Evolutionary conservation across 768 basidiomycete genomes (phyloP), one percentile per base, ranked within the genome.

Genomic region (Hygrocybe punicea): DNA sequence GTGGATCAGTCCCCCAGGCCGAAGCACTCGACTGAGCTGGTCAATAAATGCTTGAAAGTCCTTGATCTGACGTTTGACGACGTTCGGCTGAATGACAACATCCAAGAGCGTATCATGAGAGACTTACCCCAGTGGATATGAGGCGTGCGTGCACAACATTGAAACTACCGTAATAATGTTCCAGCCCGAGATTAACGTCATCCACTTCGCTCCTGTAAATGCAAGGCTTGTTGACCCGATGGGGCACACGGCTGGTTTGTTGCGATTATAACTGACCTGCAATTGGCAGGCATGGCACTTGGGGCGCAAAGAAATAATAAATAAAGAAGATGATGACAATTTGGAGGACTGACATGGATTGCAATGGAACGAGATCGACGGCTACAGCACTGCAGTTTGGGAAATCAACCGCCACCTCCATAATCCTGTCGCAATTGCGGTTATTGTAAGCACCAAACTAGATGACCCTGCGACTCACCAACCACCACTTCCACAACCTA

Each of bases 171-270:
- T 86, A 89, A 67, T 84, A 91, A 71, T 92, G 90, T 62, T 91
- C 87, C 17, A 92, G 73, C 3, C 90, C 89, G n/a, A 91, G 81
- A 71, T 92, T 92, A 65, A 91, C 84, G 67, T 92, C 90, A 67
- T 91, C 90, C 6, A 91, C 81, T 69, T 92, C 89, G 63, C 86
- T 89, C 75, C 89, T 91, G 51, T 53, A 59, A 8, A 29, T 4
- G 29, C 29, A 29, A n/a, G 29, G 29, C 29, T 29, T 29, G n/a
- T n/a, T n/a, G n/a, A 29, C 4, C 29, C 8, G 29, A 29, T 29
- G 29, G 29, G 8, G 29, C n/a, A 29, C 29, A 29, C 4, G 29
- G 29, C 29, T 8, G 8, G 8, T 8, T 13, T 9, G 9, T 9
- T 42, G 40, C 29, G 29, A n/a, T 35, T 8, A 17, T 6, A 19